Percentiles rank a stretch among this genome's conserved stretches.
These are phyloP conservation scores for Penicillium polonicum DNA, from an alignment of 2,329 filamentous ascomycete genomes.

Conservation along the genomic window DNA sequence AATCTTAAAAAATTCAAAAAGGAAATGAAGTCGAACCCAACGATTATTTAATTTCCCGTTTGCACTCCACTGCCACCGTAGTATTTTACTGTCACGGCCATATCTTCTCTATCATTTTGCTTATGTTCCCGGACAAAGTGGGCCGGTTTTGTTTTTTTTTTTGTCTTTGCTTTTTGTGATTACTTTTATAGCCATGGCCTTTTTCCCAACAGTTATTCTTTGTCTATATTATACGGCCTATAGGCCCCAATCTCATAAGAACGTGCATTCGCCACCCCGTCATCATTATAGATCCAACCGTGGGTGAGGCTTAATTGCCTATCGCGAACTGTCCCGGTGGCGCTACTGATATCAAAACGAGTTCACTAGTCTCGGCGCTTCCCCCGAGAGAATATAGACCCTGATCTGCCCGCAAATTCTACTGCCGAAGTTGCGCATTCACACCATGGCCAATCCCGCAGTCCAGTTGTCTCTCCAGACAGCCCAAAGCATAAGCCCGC, in stretches of 20 bases:
- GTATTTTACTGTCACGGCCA: constrained; percentile 7
- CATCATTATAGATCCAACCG: not conserved
- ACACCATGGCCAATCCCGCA: constrained; percentile 16
- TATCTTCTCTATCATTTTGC: constrained; percentile 1
- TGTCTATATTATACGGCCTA: not conserved
- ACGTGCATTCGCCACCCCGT: not conserved
- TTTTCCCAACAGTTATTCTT: not conserved
- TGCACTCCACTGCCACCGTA: constrained; percentile 3
- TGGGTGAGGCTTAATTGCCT: constrained; percentile 7
- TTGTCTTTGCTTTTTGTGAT: constrained; percentile 7
- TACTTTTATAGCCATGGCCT: not conserved
- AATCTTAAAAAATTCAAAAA: not conserved
- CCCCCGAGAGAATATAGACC: constrained; percentile 1
- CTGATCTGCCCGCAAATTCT: not conserved
- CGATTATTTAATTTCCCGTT: constrained; percentile 3
- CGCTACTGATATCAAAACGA: constrained; percentile 13
- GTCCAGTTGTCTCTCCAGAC: constrained; percentile 33
- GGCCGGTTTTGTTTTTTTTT: constrained; percentile 7
- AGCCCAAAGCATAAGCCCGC: constrained; percentile 7
- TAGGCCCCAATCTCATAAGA: not conserved
- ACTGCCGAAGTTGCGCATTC: not conserved
- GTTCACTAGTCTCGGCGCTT: not conserved
- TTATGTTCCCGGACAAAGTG: constrained; percentile 14
- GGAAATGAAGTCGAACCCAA: not conserved
- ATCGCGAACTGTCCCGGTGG: constrained; percentile 17